Evolutionary conservation across 768 basidiomycete genomes (phyloP).

Genomic region (Lactarius pseudohatsudake): DNA sequence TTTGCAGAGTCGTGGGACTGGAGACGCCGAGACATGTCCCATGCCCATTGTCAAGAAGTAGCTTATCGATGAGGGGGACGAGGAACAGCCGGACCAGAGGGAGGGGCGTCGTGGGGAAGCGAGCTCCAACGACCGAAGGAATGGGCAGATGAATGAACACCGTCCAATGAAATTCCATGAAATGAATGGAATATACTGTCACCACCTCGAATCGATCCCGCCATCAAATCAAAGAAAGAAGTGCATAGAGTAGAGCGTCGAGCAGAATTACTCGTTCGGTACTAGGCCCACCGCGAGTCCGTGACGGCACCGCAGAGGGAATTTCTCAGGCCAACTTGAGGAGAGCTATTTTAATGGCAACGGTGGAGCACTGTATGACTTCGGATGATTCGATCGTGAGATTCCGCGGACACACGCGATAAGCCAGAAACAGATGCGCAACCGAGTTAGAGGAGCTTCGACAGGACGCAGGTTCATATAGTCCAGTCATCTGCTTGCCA

Average conservation of each 20-base stretch:
- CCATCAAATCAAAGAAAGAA: not conserved
- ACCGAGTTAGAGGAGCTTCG: not conserved
- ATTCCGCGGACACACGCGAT: not conserved
- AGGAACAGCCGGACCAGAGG: not conserved
- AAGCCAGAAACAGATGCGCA: not conserved
- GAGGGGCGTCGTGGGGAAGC: not conserved
- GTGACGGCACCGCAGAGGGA: not conserved
- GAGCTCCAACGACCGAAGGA: not conserved
- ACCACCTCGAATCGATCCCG: not conserved
- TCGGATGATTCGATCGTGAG: not conserved
- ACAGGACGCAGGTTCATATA: not conserved
- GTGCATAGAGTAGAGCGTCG: not conserved
- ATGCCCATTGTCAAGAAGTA: not conserved
- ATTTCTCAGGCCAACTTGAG: not conserved
- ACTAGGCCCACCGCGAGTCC: not conserved
- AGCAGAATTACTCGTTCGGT: not conserved
- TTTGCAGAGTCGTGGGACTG: not conserved
- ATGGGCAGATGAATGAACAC: not conserved
- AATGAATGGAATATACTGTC: not conserved
- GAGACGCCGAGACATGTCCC: not conserved
- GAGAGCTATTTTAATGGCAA: not conserved
- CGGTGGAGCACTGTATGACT: not conserved
- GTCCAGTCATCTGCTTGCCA: not conserved
- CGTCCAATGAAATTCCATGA: not conserved
- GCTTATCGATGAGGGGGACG: not conserved